These are phyloP conservation scores for Prosopis cineraria DNA, from an alignment of 306 rosid species.

Conservation along the genomic window DNA sequence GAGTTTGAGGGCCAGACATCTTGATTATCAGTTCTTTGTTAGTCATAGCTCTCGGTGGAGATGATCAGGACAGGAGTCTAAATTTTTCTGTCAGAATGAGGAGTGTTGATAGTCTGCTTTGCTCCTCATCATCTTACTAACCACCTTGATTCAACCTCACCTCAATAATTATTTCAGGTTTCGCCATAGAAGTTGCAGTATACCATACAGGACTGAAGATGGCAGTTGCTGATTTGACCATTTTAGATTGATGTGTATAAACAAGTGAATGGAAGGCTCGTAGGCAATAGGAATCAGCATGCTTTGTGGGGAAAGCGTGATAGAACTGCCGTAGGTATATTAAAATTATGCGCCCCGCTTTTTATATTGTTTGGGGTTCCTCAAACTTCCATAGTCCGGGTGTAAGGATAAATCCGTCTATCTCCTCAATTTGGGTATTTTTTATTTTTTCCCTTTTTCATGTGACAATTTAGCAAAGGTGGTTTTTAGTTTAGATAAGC, in stretches of 20 bases:
- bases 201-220: neutral
- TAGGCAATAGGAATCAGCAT: conserved; percentile 19
- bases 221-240: conserved; percentile 19
- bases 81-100: conserved; percentile 15
- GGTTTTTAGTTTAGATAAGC: conserved; percentile 1
- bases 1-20: conserved; percentile 47
- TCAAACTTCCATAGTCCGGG: neutral
- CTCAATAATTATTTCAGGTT: conserved; percentile 18
- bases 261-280: conserved; percentile 1
- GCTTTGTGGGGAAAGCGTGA: conserved; percentile 11
- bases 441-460: neutral
- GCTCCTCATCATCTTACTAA: conserved; percentile 28
- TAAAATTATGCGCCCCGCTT: conserved; percentile 25
- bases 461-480: neutral
- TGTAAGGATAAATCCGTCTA: neutral
- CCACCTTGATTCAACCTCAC: conserved; percentile 33
- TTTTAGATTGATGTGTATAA: neutral
- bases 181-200: conserved; percentile 32
- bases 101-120: conserved; percentile 21
- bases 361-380: conserved; percentile 16
- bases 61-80: conserved; percentile 17
- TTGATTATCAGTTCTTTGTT: conserved; percentile 51
- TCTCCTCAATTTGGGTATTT: neutral
- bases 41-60: conserved; percentile 36
- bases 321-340: conserved; percentile 2